A percentile compares a stretch with the other conserved stretches of the same genome.
phyloP scores from a whole-genome alignment of 2,329 filamentous ascomycete genomes.

The Alternaria triticimaculans region DNA sequence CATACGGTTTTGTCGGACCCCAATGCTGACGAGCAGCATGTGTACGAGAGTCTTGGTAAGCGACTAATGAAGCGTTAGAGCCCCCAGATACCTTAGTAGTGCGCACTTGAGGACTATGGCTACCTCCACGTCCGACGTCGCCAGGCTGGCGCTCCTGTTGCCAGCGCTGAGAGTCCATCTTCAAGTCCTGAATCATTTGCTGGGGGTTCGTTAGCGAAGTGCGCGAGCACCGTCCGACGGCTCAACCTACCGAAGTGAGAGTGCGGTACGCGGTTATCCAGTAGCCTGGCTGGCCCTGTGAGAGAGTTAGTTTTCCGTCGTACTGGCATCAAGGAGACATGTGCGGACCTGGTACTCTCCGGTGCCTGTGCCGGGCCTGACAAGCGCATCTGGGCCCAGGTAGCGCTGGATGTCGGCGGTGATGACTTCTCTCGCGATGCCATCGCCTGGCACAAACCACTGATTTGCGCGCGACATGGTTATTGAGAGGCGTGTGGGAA shows the following conservation, averaged over 20 bases:
- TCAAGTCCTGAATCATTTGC: slow-evolving; percentile 60
- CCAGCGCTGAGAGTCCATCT: slow-evolving; percentile 57
- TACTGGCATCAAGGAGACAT: slow-evolving; percentile 25
- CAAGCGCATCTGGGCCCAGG: slow-evolving; percentile 58
- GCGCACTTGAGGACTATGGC: slow-evolving; percentile 48
- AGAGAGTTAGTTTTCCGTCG: slow-evolving; percentile 8
- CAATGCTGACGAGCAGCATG: slow-evolving; percentile 53
- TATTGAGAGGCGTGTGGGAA: slow-evolving; percentile 24
- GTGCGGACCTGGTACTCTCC: slow-evolving; percentile 54
- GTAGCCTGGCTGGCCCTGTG: slow-evolving; percentile 55
- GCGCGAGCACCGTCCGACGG: neutral
- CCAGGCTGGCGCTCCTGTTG: slow-evolving; percentile 42
- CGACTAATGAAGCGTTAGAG: slow-evolving; percentile 54
- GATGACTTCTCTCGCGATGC: slow-evolving; percentile 60
- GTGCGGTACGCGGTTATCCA: slow-evolving; percentile 61
- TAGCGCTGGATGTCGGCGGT: slow-evolving; percentile 61
- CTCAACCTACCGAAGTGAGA: slow-evolving; percentile 54
- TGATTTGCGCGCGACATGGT: slow-evolving; percentile 50
- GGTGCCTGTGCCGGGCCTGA: slow-evolving; percentile 55
- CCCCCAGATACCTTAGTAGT: slow-evolving; percentile 52
- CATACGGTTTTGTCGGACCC: slow-evolving; percentile 44
- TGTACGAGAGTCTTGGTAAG: slow-evolving; percentile 53
- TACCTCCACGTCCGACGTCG: slow-evolving; percentile 55
- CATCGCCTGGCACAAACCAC: slow-evolving; percentile 59
- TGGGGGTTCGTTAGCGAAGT: slow-evolving; percentile 29